phyloP scores from a whole-genome alignment of 495 filamentous ascomycete species.

The Xylona heveae region DNA sequence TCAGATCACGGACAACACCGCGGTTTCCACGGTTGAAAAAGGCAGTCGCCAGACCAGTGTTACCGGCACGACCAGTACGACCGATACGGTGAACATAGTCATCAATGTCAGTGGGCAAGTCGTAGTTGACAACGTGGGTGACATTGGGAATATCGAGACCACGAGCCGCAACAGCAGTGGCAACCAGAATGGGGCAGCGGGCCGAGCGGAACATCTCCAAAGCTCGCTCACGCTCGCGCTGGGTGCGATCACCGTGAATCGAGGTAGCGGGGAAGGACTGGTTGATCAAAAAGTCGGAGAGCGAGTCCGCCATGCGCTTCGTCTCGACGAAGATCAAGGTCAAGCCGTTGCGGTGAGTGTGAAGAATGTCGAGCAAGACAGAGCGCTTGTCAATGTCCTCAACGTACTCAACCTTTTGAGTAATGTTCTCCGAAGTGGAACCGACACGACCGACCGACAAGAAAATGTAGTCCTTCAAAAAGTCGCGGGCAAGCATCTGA shows the following conservation, averaged over 20 bases:
- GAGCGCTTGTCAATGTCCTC: conserved; percentile 96
- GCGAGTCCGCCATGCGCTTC: conserved; percentile 95
- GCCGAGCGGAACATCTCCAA: conserved; percentile 92
- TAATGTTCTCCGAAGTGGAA: conserved; percentile 99
- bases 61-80: conserved; percentile 98
- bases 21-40: conserved; percentile 99
- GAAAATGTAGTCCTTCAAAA: conserved; percentile 97
- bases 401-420: conserved; percentile 95
- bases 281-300: conserved; percentile 95
- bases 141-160: conserved; percentile 95
- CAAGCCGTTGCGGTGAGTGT: conserved; percentile 78
- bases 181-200: conserved; percentile 87
- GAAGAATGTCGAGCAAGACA: conserved; percentile 87
- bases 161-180: conserved; percentile 92
- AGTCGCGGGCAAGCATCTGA: conserved; percentile 94
- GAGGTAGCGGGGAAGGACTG: conserved; percentile 95
- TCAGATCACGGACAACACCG: conserved; percentile 82
- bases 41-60: conserved; percentile 93
- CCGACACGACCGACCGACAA: conserved; percentile 96
- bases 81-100: conserved; percentile 99
- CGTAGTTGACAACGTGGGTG: conserved; percentile 97
- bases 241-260: conserved; percentile 94
- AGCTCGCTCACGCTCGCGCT: conserved; percentile 95
- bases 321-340: conserved; percentile 98
- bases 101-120: conserved; percentile 94